phyloP scores from a whole-genome alignment of 2,329 filamentous ascomycete species.

The Dactylellina parvicollis region DNA sequence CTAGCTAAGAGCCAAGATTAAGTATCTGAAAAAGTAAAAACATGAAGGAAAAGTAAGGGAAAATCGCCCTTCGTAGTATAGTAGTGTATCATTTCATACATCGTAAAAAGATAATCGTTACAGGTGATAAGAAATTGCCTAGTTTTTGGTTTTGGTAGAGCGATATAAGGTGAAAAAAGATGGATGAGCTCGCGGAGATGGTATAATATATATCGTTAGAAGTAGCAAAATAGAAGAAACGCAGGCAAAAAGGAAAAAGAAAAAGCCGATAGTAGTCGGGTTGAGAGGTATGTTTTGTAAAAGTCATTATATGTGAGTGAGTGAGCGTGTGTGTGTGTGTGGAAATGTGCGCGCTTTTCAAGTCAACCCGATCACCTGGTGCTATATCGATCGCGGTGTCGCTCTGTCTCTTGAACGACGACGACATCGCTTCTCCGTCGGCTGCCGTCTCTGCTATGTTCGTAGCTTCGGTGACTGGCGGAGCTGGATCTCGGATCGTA shows the following conservation, averaged over 20 bases:
- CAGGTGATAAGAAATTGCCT: constrained; percentile 7
- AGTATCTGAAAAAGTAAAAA: background rate
- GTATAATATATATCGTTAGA: constrained; percentile 50
- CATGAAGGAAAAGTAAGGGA: background rate
- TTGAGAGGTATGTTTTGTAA: constrained; percentile 1
- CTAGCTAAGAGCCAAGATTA: background rate
- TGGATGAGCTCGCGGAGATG: constrained; percentile 19
- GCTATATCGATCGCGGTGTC: constrained; percentile 41
- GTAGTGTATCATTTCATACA: constrained; percentile 32
- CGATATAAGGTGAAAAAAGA: background rate
- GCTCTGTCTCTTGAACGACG: constrained; percentile 39
- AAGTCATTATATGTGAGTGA: background rate
- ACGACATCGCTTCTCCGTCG: constrained; percentile 38
- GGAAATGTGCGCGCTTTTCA: constrained; percentile 9
- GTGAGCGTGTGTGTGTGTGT: too few relatives aligned
- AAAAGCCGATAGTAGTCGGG: background rate
- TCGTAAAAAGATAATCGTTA: constrained; percentile 46
- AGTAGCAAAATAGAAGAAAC: constrained; percentile 8
- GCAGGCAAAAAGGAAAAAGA: background rate
- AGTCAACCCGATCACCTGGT: background rate
- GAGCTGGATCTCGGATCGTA: constrained; percentile 55
- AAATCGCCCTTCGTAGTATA: constrained; percentile 5
- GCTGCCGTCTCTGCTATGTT: constrained; percentile 45
- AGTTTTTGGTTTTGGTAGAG: too few relatives aligned
- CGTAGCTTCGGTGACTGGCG: constrained; percentile 43